phyloP scores from a whole-genome alignment of 305 asterid species.

The Ajuga reptans region DNA sequence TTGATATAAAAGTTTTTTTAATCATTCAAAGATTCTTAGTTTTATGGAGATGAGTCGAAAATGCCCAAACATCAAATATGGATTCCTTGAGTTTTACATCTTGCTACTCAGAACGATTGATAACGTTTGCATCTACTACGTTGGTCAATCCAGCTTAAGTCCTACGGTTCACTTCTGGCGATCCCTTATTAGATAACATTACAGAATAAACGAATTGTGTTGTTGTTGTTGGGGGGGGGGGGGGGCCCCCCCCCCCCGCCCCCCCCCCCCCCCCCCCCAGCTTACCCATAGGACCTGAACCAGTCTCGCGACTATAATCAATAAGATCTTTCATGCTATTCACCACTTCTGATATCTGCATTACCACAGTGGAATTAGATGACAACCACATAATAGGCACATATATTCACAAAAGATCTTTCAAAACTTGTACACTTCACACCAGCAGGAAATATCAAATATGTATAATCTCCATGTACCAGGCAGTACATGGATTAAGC shows the following conservation, averaged over 20 bases:
- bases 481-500: neutral
- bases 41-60: no score
- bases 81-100: no score
- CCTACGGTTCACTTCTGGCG: neutral
- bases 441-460: neutral
- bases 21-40: no score
- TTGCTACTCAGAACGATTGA: no score
- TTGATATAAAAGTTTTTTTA: no score
- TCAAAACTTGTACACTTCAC: neutral
- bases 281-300: slow-evolving; percentile 83
- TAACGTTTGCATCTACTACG: neutral
- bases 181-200: neutral
- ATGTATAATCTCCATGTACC: neutral
- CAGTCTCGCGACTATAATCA: slow-evolving; percentile 65
- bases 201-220: neutral
- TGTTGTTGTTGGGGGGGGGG: neutral
- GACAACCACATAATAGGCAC: neutral
- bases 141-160: neutral
- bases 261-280: no score
- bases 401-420: neutral
- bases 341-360: slow-evolving; percentile 87
- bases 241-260: no score
- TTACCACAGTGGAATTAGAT: neutral
- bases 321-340: slow-evolving; percentile 91
- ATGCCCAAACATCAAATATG: no score